Evolutionary conservation across 257 asterid species (phyloP).

Genomic region (Schizonepeta tenuifolia): DNA sequence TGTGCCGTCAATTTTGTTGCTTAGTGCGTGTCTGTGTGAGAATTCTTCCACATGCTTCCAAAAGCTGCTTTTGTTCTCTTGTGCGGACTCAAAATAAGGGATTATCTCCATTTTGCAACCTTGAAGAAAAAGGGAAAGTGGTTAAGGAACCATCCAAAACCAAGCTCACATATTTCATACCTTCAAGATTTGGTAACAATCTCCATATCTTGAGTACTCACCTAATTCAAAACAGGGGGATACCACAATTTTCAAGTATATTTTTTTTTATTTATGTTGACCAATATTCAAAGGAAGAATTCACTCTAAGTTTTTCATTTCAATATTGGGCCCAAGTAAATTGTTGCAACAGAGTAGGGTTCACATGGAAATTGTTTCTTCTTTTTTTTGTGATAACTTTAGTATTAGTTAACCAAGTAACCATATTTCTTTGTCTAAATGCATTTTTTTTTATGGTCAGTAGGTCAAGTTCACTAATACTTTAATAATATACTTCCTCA

Average conservation of each 20-base stretch:
- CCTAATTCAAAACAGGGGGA: not conserved
- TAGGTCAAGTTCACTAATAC: no score
- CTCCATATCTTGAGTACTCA: conserved; percentile 4
- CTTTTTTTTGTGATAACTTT: no score
- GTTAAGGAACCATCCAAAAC: conserved; percentile 14
- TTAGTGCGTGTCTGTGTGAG: conserved; percentile 27
- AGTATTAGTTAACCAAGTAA: no score
- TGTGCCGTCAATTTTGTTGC: conserved; percentile 50
- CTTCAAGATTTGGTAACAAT: conserved; percentile 23
- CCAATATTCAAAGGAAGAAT: not conserved
- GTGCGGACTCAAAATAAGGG: not conserved
- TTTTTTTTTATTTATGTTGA: not conserved
- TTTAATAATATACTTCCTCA: no score
- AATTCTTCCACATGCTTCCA: conserved; percentile 35
- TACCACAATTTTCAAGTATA: no score
- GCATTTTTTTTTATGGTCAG: no score
- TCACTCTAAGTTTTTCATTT: not conserved
- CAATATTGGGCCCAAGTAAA: not conserved
- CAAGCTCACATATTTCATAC: conserved; percentile 19
- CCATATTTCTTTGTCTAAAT: no score
- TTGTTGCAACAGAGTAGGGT: no score
- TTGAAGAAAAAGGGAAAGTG: not conserved
- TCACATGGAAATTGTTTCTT: no score
- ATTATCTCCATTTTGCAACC: not conserved
- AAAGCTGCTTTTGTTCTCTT: conserved; percentile 32